A percentile compares a stretch with the other conserved stretches of the same genome.
Conservation (phyloP, 2,329 filamentous ascomycete species). For the Penicillium sclerotiorum region DNA sequence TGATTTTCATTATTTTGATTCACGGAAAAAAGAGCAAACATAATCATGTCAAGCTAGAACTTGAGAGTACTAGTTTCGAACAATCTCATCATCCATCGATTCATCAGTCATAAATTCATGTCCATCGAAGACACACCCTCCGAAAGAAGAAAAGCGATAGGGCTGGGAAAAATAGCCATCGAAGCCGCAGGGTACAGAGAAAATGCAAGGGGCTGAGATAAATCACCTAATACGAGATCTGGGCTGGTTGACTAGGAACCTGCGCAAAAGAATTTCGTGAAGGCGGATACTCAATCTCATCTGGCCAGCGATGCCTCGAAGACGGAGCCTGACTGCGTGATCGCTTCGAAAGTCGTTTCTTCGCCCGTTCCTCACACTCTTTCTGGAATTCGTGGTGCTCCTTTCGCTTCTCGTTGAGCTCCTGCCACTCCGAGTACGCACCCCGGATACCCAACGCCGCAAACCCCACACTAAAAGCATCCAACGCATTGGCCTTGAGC, state of each 20-base stretch:
- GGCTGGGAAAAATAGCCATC: too few relatives aligned
- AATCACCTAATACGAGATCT: constrained; percentile 21
- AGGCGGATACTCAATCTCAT: constrained; percentile 33
- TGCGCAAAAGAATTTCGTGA: constrained; percentile 2
- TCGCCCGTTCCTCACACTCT: constrained; percentile 45
- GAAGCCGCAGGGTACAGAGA: neutral
- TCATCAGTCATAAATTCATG: too few relatives aligned
- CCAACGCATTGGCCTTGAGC: constrained; percentile 65
- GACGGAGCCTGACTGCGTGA: constrained; percentile 25
- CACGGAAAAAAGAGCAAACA: too few relatives aligned
- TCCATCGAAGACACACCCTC: too few relatives aligned
- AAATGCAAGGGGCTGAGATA: neutral
- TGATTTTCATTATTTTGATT: too few relatives aligned
- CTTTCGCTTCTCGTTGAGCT: constrained; percentile 64
- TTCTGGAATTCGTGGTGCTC: constrained; percentile 58
- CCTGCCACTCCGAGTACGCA: constrained; percentile 68
- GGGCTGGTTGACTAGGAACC: neutral
- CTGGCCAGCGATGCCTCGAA: constrained; percentile 26
- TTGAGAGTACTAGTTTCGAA: too few relatives aligned
- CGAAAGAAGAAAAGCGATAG: too few relatives aligned
- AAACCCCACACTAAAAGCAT: constrained; percentile 67
- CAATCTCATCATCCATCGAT: too few relatives aligned
- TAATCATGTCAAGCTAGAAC: too few relatives aligned
- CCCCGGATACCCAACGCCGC: constrained; percentile 69
- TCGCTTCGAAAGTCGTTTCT: constrained; percentile 51